phyloP scores from a whole-genome alignment of 768 basidiomycete genomes.

The Tubosaeta sp. region DNA sequence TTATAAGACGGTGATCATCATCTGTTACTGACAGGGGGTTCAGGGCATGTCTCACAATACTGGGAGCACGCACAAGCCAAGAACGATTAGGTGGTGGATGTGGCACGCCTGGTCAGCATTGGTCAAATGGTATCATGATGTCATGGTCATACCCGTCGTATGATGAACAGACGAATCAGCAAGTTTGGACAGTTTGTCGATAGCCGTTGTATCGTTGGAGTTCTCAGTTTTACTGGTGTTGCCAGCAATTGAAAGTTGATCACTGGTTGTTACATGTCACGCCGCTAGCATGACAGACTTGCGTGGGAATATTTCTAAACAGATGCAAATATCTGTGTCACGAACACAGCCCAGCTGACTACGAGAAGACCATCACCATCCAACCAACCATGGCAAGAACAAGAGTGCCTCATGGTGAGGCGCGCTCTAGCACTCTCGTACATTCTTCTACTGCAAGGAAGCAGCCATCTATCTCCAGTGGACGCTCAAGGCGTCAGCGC shows the following conservation, averaged over 20 bases:
- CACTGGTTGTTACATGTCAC: too few species aligned
- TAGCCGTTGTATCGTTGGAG: slow-evolving; percentile 18
- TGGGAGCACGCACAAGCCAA: not conserved
- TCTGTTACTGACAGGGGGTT: not conserved
- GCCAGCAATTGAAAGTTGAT: too few species aligned
- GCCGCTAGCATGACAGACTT: slow-evolving; percentile 12
- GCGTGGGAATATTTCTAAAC: slow-evolving; percentile 1
- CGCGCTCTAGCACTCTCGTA: slow-evolving; percentile 22
- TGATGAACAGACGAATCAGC: slow-evolving; percentile 24
- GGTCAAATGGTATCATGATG: not conserved
- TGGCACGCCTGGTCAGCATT: not conserved
- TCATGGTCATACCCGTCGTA: slow-evolving; percentile 16
- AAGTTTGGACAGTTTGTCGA: slow-evolving; percentile 11
- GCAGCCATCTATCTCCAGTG: slow-evolving; percentile 17
- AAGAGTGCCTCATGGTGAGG: slow-evolving; percentile 25
- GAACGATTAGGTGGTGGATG: not conserved
- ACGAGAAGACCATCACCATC: not conserved
- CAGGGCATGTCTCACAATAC: not conserved
- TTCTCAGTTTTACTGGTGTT: slow-evolving; percentile 11
- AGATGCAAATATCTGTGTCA: slow-evolving; percentile 2
- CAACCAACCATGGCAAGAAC: slow-evolving; percentile 22
- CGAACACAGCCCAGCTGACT: not conserved
- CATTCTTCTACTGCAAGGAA: slow-evolving; percentile 22
- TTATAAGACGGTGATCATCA: too few species aligned
- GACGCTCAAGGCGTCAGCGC: slow-evolving; percentile 18